These are phyloP conservation scores for Ophiognomonia clavigignenti-juglandacearum DNA, from an alignment of 2,329 filamentous ascomycete species.

Conservation along the genomic window DNA sequence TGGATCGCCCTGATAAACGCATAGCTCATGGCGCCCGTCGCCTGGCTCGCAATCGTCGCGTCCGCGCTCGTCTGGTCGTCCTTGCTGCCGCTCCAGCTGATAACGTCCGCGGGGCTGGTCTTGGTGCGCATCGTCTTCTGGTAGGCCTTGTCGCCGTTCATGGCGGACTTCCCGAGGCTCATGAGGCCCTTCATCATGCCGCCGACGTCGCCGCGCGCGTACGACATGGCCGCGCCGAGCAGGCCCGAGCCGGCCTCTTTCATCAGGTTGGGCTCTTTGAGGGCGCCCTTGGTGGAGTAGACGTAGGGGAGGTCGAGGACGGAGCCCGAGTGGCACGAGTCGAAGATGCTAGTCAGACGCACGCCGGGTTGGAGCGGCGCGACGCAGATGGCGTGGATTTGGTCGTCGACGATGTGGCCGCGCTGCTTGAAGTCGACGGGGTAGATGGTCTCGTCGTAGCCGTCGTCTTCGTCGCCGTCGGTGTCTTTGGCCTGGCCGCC, in stretches of 20 bases:
- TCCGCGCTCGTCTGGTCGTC: conserved; percentile 94
- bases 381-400: conserved; percentile 76
- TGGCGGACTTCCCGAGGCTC: conserved; percentile 82
- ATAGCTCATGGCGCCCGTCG: conserved; percentile 97
- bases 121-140: conserved; percentile 81
- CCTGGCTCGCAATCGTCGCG: conserved; percentile 79
- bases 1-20: conserved; percentile 89
- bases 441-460: conserved; percentile 75
- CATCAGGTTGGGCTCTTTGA: conserved; percentile 77
- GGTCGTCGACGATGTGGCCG: conserved; percentile 74
- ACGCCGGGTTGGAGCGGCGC: conserved; percentile 74
- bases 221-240: conserved; percentile 68
- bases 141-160: conserved; percentile 70
- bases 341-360: conserved; percentile 76
- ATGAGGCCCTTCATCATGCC: conserved; percentile 78
- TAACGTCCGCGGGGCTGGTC: conserved; percentile 89
- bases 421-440: conserved; percentile 65
- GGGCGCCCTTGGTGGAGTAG: conserved; percentile 73
- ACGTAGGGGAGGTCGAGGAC: conserved; percentile 74
- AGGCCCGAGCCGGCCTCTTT: conserved; percentile 73
- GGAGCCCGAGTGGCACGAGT: conserved; percentile 73
- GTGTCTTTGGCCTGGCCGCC: conserved; percentile 70
- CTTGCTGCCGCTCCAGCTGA: conserved; percentile 98
- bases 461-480: conserved; percentile 74
- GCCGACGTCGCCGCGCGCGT: conserved; percentile 77